phyloP scores from a whole-genome alignment of 2,329 filamentous ascomycete species.

The Phyllosticta ampelicida region DNA sequence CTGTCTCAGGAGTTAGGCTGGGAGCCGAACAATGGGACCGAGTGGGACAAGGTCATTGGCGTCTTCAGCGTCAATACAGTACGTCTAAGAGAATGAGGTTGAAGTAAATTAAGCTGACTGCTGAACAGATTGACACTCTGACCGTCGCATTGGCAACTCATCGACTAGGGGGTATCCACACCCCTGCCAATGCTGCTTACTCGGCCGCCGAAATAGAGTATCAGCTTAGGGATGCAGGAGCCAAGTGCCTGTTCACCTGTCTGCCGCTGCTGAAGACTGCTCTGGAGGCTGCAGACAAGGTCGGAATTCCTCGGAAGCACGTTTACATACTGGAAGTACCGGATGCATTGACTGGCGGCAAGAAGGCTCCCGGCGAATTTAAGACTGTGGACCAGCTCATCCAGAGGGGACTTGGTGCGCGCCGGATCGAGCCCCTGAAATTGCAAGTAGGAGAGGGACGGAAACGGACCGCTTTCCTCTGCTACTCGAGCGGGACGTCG shows the following conservation, averaged over 20 bases:
- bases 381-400: slow-evolving; percentile 59
- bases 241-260: slow-evolving; percentile 63
- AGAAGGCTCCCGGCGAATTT: slow-evolving; percentile 39
- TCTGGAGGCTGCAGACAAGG: slow-evolving; percentile 52
- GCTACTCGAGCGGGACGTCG: slow-evolving; percentile 71
- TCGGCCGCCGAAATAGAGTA: slow-evolving; percentile 58
- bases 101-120: slow-evolving; percentile 13
- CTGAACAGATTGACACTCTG: slow-evolving; percentile 57
- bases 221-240: slow-evolving; percentile 58
- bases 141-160: slow-evolving; percentile 65
- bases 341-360: slow-evolving; percentile 39
- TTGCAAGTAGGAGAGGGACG: slow-evolving; percentile 56
- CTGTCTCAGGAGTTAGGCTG: slow-evolving; percentile 63
- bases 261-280: slow-evolving; percentile 53
- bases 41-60: slow-evolving; percentile 72
- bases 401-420: slow-evolving; percentile 45
- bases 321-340: slow-evolving; percentile 63
- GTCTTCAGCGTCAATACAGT: slow-evolving; percentile 76
- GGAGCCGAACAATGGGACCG: slow-evolving; percentile 55
- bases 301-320: slow-evolving; percentile 50
- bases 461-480: slow-evolving; percentile 62
- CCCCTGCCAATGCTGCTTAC: slow-evolving; percentile 66
- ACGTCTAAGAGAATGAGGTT: slow-evolving; percentile 17
- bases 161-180: slow-evolving; percentile 60
- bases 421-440: slow-evolving; percentile 43